Evolutionary conservation across 2,329 filamentous ascomycete genomes (phyloP).

Genomic region (Lecanicillium sp.): DNA sequence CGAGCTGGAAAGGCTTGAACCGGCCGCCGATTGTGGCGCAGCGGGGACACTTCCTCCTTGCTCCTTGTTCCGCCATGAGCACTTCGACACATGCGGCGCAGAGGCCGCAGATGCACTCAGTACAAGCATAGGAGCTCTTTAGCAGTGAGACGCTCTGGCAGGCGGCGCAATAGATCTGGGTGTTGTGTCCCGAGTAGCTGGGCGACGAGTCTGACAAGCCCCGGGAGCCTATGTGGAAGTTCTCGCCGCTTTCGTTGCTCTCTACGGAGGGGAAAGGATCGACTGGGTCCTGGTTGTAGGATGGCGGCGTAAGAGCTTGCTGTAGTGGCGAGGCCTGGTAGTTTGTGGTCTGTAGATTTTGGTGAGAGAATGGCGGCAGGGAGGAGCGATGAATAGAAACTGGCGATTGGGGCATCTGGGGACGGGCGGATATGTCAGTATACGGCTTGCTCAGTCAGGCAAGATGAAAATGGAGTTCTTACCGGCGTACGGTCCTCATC

Average conservation of each 20-base stretch:
- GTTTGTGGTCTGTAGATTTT: constrained; percentile 53
- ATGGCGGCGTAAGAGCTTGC: constrained; percentile 80
- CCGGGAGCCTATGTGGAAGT: constrained; percentile 61
- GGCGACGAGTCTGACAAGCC: constrained; percentile 65
- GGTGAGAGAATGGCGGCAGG: constrained; percentile 49
- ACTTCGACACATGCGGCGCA: constrained; percentile 83
- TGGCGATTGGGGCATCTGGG: constrained; percentile 56
- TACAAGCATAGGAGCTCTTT: constrained; percentile 85
- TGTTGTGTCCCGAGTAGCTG: constrained; percentile 63
- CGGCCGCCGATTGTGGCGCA: constrained; percentile 72
- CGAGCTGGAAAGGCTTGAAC: constrained; percentile 80
- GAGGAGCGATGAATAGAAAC: constrained; percentile 56
- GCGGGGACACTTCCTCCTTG: constrained; percentile 67
- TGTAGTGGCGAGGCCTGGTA: constrained; percentile 89
- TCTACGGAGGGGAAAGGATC: constrained; percentile 90
- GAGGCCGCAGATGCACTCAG: constrained; percentile 90
- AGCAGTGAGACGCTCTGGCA: constrained; percentile 72
- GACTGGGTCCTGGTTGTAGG: constrained; percentile 55
- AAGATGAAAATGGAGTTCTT: constrained; percentile 30
- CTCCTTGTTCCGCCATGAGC: constrained; percentile 67
- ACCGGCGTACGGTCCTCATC: constrained; percentile 88
- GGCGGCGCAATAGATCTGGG: constrained; percentile 88
- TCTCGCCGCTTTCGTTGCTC: constrained; percentile 63
- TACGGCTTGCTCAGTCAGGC: background rate
- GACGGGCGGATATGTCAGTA: background rate